Evolutionary conservation across 768 basidiomycete genomes (phyloP).

Genomic region (Auriscalpium microsporum): DNA sequence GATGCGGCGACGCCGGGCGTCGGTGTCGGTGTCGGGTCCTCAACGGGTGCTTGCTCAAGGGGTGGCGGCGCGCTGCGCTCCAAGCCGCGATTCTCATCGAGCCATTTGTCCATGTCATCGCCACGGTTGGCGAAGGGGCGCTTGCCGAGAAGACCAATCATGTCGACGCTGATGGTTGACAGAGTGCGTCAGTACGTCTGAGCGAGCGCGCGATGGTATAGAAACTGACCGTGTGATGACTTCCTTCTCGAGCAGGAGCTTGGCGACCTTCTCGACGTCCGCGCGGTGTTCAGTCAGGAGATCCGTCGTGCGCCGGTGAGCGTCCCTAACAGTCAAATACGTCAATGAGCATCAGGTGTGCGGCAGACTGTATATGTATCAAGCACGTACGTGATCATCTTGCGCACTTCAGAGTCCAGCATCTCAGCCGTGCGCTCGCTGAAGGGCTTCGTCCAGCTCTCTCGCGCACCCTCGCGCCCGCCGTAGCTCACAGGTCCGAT

Average conservation of each 20-base stretch:
- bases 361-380: not conserved
- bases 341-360: not conserved
- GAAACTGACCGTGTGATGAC: constrained; percentile 76
- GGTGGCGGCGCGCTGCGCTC: constrained; percentile 61
- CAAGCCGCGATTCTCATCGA: constrained; percentile 65
- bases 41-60: constrained; percentile 32
- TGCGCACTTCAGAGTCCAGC: constrained; percentile 84
- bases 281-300: constrained; percentile 74
- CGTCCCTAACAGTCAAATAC: constrained; percentile 34
- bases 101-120: constrained; percentile 96
- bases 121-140: constrained; percentile 68
- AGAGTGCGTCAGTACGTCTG: not conserved
- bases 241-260: constrained; percentile 87
- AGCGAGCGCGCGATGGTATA: not conserved
- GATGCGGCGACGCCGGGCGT: constrained; percentile 43
- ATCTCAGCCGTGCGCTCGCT: constrained; percentile 96
- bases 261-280: constrained; percentile 91
- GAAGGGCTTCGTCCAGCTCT: constrained; percentile 95
- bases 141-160: constrained; percentile 75
- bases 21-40: constrained; percentile 29
- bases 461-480: constrained; percentile 73
- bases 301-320: constrained; percentile 76
- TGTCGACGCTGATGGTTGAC: constrained; percentile 58
- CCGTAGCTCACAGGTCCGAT: constrained; percentile 98
- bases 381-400: constrained; percentile 75